phyloP scores from a whole-genome alignment of 495 filamentous ascomycete species.

The Talaromyces adpressus region DNA sequence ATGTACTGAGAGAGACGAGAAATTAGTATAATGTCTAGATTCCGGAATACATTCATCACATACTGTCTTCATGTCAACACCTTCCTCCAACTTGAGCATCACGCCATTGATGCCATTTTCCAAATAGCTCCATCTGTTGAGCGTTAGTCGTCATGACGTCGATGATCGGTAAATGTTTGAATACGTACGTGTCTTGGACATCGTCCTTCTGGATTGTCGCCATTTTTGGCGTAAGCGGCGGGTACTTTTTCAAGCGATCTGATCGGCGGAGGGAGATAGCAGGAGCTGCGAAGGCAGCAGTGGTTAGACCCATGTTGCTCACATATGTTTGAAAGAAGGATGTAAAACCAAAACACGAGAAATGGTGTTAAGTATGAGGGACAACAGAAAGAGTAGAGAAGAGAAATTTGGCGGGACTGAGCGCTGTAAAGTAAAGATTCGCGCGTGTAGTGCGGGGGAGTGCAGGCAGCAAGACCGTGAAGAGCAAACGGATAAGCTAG shows the following conservation, averaged over 20 bases:
- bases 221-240: neutral
- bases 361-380: neutral
- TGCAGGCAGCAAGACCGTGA: neutral
- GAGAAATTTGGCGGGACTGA: neutral
- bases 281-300: neutral
- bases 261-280: neutral
- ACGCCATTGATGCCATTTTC: conserved; percentile 83
- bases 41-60: conserved; percentile 20
- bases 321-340: neutral
- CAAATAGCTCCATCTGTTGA: conserved; percentile 74
- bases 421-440: neutral
- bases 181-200: conserved; percentile 70
- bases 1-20: conserved; percentile 60
- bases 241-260: neutral
- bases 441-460: neutral
- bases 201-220: conserved; percentile 68
- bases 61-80: conserved; percentile 86
- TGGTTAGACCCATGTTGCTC: neutral
- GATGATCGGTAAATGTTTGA: conserved; percentile 9
- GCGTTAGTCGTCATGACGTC: conserved; percentile 12
- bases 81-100: conserved; percentile 84
- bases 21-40: conserved; percentile 15
- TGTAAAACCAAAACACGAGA: neutral
- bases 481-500: neutral
- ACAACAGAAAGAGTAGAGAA: neutral